Percentiles rank a stretch among this genome's conserved stretches.
phyloP scores from a whole-genome alignment of 1,284 basidiomycete species.

The Cutaneotrichosporon mucoides region DNA sequence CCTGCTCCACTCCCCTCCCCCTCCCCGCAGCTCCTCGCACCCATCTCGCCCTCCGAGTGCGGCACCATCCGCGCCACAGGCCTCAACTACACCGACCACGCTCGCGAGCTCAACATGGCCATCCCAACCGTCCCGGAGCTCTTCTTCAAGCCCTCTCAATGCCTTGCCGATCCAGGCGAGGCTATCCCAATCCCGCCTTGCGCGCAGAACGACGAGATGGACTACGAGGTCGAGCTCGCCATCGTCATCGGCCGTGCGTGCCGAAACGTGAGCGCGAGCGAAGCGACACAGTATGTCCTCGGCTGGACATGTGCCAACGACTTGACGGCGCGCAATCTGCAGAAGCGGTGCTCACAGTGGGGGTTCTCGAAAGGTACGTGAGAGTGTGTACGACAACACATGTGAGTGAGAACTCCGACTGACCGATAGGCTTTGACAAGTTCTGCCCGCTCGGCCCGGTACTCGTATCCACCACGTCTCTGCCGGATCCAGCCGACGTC shows the following conservation, averaged over 20 bases:
- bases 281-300: neutral
- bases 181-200: slow-evolving; percentile 64
- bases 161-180: slow-evolving; percentile 67
- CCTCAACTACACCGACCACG: slow-evolving; percentile 35
- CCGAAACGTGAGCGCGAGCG: neutral
- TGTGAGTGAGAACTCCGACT: too few relatives aligned
- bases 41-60: slow-evolving; percentile 28
- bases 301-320: slow-evolving; percentile 70
- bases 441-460: slow-evolving; percentile 65
- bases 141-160: slow-evolving; percentile 72
- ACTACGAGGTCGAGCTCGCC: slow-evolving; percentile 84
- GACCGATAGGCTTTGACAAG: slow-evolving; percentile 30
- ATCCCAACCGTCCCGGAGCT: slow-evolving; percentile 61
- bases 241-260: slow-evolving; percentile 77
- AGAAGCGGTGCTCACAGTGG: slow-evolving; percentile 65
- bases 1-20: too few relatives aligned
- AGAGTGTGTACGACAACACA: too few relatives aligned
- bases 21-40: slow-evolving; percentile 30
- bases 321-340: slow-evolving; percentile 75
- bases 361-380: slow-evolving; percentile 69
- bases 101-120: slow-evolving; percentile 18
- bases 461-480: slow-evolving; percentile 61
- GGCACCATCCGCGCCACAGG: slow-evolving; percentile 37
- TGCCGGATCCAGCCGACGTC: slow-evolving; percentile 67
- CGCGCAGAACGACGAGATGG: slow-evolving; percentile 67